A percentile compares a stretch with the other conserved stretches of the same genome.
Conservation (phyloP, 495 filamentous ascomycete species). For the Penicillium diatomitis region DNA sequence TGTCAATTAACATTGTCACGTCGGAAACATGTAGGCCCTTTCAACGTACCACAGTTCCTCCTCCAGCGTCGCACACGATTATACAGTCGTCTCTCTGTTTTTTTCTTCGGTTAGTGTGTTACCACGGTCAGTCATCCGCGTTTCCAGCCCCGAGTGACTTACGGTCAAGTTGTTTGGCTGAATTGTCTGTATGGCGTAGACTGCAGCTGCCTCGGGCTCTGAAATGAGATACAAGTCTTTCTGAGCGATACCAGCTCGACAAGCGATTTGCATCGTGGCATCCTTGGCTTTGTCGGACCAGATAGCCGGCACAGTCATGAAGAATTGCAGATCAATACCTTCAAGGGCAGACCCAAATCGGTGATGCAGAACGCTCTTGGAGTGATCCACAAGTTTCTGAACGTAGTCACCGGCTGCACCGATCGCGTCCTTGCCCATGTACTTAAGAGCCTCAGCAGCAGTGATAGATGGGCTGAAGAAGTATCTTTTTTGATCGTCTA, state of each 20-base stretch:
- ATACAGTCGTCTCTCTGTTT: conserved; percentile 34
- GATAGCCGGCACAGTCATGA: conserved; percentile 47
- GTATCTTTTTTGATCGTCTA: conserved; percentile 17
- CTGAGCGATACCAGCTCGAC: conserved; percentile 36
- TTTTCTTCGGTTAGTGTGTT: neutral
- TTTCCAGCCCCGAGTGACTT: neutral
- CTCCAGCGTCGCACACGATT: conserved; percentile 49
- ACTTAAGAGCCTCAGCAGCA: conserved; percentile 7
- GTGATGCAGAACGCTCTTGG: conserved; percentile 10
- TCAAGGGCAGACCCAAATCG: conserved; percentile 20
- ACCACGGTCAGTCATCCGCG: neutral
- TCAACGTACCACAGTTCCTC: conserved; percentile 47
- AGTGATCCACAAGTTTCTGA: conserved; percentile 29
- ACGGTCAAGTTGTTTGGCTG: conserved; percentile 18
- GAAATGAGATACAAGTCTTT: conserved; percentile 40
- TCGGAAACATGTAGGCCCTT: conserved; percentile 11
- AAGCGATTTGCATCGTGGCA: conserved; percentile 34
- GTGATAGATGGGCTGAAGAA: conserved; percentile 9
- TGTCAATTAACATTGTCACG: neutral
- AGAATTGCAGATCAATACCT: conserved; percentile 20
- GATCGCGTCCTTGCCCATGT: conserved; percentile 21
- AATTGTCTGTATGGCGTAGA: conserved; percentile 36
- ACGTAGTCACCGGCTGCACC: conserved; percentile 35
- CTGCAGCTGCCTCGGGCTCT: conserved; percentile 55
- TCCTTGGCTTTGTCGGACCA: conserved; percentile 46